Conservation (phyloP, 768 basidiomycete genomes). For the Lyophyllum shimeji region DNA sequence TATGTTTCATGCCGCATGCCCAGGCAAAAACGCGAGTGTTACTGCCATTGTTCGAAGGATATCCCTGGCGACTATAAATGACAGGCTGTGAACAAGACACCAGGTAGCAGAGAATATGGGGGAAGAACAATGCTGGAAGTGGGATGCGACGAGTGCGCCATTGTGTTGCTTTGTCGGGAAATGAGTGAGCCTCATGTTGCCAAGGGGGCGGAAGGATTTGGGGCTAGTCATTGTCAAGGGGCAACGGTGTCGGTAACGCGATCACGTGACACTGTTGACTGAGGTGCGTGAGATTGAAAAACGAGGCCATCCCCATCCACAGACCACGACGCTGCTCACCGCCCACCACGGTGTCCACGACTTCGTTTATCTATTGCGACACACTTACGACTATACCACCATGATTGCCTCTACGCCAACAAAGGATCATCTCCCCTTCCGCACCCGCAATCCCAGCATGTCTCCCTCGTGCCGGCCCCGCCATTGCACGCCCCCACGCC, state of each 20-base stretch:
- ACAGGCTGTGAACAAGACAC: neutral
- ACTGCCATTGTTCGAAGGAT: slow-evolving; percentile 1
- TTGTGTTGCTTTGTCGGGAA: neutral
- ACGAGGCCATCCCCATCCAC: slow-evolving; percentile 6
- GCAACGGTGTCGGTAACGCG: slow-evolving; percentile 33
- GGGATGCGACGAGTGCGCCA: neutral
- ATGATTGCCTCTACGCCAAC: slow-evolving; percentile 49
- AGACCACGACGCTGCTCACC: slow-evolving; percentile 18
- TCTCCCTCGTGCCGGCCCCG: slow-evolving; percentile 36
- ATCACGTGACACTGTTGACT: slow-evolving; percentile 49
- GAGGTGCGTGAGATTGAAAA: slow-evolving; percentile 34
- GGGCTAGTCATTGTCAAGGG: no score
- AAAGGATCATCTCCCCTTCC: slow-evolving; percentile 34
- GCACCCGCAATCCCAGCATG: slow-evolving; percentile 28
- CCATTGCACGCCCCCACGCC: slow-evolving; percentile 36
- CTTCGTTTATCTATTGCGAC: slow-evolving; percentile 13
- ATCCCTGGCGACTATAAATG: neutral
- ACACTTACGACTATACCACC: slow-evolving; percentile 15
- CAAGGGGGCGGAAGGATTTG: neutral
- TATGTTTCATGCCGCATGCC: no score
- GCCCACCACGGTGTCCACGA: slow-evolving; percentile 23
- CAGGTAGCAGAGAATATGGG: neutral
- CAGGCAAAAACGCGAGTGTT: neutral
- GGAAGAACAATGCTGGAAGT: slow-evolving; percentile 8
- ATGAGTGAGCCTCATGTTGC: slow-evolving; percentile 7